These are phyloP conservation scores for Otatea glauca DNA, from an alignment of 176 grass and related monocot genomes.

Conservation along the genomic window DNA sequence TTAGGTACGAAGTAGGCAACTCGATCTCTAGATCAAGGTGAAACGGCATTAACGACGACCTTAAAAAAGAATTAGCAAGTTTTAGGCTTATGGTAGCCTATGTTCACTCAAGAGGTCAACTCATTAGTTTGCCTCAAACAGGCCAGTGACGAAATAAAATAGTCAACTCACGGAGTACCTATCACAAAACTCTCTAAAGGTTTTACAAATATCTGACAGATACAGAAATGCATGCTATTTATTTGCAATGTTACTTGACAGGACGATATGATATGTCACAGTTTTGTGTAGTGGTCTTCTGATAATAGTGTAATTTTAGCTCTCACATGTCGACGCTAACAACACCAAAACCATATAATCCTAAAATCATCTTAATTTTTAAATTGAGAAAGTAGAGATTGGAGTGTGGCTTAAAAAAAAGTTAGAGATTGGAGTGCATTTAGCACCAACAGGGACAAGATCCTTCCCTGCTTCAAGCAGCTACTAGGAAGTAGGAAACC, in stretches of 20 bases:
- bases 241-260: not conserved
- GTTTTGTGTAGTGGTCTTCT: not conserved
- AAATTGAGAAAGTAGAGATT: constrained; percentile 24
- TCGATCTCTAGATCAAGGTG: constrained; percentile 52
- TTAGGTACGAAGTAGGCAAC: constrained; percentile 45
- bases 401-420: not conserved
- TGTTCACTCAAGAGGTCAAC: constrained; percentile 39
- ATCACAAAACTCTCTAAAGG: not conserved
- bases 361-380: not conserved
- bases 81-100: constrained; percentile 20
- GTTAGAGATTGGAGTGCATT: constrained; percentile 40
- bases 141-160: not conserved
- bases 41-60: not conserved
- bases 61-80: constrained; percentile 8
- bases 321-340: constrained; percentile 13
- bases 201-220: not conserved
- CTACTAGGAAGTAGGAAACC: constrained; percentile 49
- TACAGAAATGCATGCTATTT: not conserved
- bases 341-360: constrained; percentile 17
- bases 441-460: constrained; percentile 43
- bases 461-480: constrained; percentile 43
- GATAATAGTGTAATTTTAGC: not conserved
- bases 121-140: constrained; percentile 1
- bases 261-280: not conserved
- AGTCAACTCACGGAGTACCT: constrained; percentile 9